Evolutionary conservation across 2,329 filamentous ascomycete species (phyloP), one percentile per base, ranked within the genome.

Genomic region (Xylariaceae sp.): DNA sequence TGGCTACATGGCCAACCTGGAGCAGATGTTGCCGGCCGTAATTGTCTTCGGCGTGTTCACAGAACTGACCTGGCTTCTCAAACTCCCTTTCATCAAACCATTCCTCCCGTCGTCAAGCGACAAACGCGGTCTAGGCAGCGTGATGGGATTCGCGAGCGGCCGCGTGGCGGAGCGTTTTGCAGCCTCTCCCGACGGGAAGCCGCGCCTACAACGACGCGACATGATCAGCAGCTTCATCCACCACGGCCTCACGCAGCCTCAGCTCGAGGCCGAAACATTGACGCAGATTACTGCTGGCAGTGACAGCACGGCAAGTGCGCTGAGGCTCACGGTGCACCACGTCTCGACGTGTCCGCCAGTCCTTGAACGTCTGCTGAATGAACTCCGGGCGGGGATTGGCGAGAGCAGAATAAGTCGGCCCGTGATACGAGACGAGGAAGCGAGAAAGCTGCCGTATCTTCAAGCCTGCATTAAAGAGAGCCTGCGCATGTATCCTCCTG

Each of bases 41-140:
- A 34, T 34, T 13, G 33, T 19, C 33, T 34, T 34, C 33, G 33
- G 33, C 17, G 33, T 34, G 7, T 34, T 16, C 33, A 34, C 33
- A 8, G 33, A 34, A 17, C n/a, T 34, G 4, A 34, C 33, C 33
- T 16, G 17, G 15, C 15, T 34, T 4, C n/a, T 34, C 15, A 34
- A 34, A 17, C n/a, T 34, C 7, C 33, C 33, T 13, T 19, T 17
- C 15, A 34, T 34, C 33, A 34, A 34, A 13, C 4, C 33, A 13
- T 12, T 19, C 9, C 33, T 34, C 4, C 33, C 33, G 9, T 16
- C n/a, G 33, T 34, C 33, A 19, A 34, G 13, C 15, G 33, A 34
- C 33, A 17, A 34, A 17, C 33, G 33, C 4, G 33, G 33, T 12
- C 33, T 34, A 19, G 33, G 33, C 4, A 17, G 33, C 17, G 33